Evolutionary conservation across 768 basidiomycete genomes (phyloP), one percentile per base, ranked within the genome.

Genomic region (Ramaria rubella): DNA sequence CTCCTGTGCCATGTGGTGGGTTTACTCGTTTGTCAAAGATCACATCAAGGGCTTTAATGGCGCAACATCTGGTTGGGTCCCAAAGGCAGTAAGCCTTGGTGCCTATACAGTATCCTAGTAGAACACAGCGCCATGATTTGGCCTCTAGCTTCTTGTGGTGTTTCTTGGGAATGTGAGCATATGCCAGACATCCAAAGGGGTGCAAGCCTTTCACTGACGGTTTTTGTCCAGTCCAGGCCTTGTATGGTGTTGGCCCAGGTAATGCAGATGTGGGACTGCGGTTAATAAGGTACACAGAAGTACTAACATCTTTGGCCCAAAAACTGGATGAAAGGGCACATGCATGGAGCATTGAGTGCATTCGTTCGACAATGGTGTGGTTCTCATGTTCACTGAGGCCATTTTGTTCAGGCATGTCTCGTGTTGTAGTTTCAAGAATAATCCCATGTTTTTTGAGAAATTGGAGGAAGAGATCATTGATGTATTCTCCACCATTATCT

Each of bases 341-440:
- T 5, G 56, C 58, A 3, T 33, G 6, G 0, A 64, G 58, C 61
- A 68, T 64, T 12, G 58, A 11, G 12, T 57, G 55, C 0, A 51
- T 57, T 3, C 38, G n/a, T 26, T 64, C n/a, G n/a, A n/a, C n/a
- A n/a, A n/a, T n/a, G n/a, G n/a, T n/a, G n/a, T n/a, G n/a, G n/a
- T n/a, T n/a, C n/a, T n/a, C n/a, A n/a, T n/a, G n/a, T n/a, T n/a
- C n/a, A n/a, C n/a, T n/a, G n/a, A n/a, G n/a, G n/a, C 58, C 61
- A 34, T 67, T 62, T 30, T 64, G 60, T 62, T 76, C 43, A 7
- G 65, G 60, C 19, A 52, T 56, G 34, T 59, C 52, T 8, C 27
- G 52, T 14, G 44, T 44, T 11, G 57, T 58, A 11, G 44, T 46
- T 8, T 64, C 49, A 23, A 49, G 46, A 17, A 42, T 29, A 33